A percentile compares a stretch with the other conserved stretches of the same genome.
Evolutionary conservation across 2,329 filamentous ascomycete species (phyloP).

Genomic region (Rutstroemia sydowiana): DNA sequence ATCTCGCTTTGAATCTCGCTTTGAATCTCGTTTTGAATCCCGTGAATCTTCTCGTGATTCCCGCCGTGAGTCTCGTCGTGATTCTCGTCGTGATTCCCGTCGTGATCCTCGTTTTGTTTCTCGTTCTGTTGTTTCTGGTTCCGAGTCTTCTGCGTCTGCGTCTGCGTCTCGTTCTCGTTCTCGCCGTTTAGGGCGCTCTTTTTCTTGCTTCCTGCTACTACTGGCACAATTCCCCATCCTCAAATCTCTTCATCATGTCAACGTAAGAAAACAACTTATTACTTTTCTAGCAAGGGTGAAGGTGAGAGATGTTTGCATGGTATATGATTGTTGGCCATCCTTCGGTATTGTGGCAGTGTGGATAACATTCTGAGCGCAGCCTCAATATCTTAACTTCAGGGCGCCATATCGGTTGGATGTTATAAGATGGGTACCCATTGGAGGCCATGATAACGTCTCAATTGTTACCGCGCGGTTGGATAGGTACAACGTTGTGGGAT

Average conservation of each 20-base stretch:
- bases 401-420: no score
- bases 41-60: no score
- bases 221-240: constrained; percentile 8
- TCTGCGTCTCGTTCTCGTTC: not conserved
- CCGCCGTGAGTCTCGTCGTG: no score
- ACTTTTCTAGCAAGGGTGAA: not conserved
- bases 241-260: constrained; percentile 4
- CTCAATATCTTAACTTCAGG: not conserved
- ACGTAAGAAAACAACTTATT: not conserved
- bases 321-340: not conserved
- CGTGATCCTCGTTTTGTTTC: no score
- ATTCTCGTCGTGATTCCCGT: no score
- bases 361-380: not conserved
- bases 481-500: not conserved
- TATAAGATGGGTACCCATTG: no score
- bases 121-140: no score
- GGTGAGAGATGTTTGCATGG: not conserved
- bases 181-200: not conserved
- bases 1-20: no score
- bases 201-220: not conserved
- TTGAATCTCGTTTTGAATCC: no score
- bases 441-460: not conserved
- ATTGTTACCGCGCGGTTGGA: not conserved
- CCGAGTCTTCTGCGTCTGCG: no score
- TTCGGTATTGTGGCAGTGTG: no score